Evolutionary conservation across 2,329 filamentous ascomycete genomes (phyloP).

Genomic region (Cladobotryum protrusum): DNA sequence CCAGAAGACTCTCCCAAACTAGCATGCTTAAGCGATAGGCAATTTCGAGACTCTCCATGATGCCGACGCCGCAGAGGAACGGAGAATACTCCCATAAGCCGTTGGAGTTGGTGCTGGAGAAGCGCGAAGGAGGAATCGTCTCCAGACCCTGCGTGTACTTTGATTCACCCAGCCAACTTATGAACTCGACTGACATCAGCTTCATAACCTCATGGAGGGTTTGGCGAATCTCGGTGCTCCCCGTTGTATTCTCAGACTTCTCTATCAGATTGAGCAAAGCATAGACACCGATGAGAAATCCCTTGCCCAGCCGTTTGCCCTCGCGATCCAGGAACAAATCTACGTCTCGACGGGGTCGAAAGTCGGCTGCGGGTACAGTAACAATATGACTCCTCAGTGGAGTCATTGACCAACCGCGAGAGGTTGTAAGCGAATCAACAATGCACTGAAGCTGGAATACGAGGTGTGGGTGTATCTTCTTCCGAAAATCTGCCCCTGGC

Average conservation of each 20-base stretch:
- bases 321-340: conserved; percentile 37
- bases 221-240: background rate
- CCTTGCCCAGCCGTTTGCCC: conserved; percentile 16
- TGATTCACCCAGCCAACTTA: conserved; percentile 14
- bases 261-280: background rate
- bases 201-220: conserved; percentile 5
- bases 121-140: conserved; percentile 35
- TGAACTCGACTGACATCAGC: conserved; percentile 11
- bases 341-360: conserved; percentile 34
- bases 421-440: conserved; percentile 40
- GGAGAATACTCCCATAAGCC: conserved; percentile 44
- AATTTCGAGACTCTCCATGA: conserved; percentile 38
- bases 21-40: conserved; percentile 27
- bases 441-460: conserved; percentile 47
- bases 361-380: conserved; percentile 26
- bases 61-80: conserved; percentile 39
- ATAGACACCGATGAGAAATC: conserved; percentile 8
- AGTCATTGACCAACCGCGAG: conserved; percentile 36
- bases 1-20: conserved; percentile 35
- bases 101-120: conserved; percentile 34
- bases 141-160: conserved; percentile 9
- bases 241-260: background rate
- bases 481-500: conserved; percentile 28
- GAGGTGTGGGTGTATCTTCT: conserved; percentile 38
- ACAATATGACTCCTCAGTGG: conserved; percentile 30